phyloP scores from a whole-genome alignment of 495 filamentous ascomycete genomes.

The Chlorociboria aeruginascens region DNA sequence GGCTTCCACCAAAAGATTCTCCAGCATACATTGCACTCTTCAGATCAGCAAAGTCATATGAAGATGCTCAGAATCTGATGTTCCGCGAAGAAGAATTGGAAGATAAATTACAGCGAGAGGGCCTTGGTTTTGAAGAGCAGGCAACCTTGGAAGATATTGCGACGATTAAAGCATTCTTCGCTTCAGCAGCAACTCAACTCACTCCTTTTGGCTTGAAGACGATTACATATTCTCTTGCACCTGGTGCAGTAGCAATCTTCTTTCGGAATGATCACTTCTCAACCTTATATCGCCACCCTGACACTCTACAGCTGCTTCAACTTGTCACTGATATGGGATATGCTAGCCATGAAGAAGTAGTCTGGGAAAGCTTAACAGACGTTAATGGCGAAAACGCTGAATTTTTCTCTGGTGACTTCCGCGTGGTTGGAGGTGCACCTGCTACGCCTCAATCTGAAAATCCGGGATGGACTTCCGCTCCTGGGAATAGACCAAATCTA shows the following conservation, averaged over 20 bases:
- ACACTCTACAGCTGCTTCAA: constrained; percentile 56
- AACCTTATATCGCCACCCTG: constrained; percentile 74
- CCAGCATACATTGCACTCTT: constrained; percentile 51
- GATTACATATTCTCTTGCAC: constrained; percentile 48
- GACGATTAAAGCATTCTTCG: constrained; percentile 70
- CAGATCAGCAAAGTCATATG: constrained; percentile 67
- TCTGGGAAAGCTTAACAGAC: constrained; percentile 90
- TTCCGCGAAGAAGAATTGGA: constrained; percentile 84
- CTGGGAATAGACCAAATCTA: constrained; percentile 22
- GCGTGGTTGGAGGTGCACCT: constrained; percentile 52
- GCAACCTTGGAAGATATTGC: constrained; percentile 65
- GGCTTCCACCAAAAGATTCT: constrained; percentile 60
- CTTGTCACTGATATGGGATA: constrained; percentile 91
- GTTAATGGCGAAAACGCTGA: constrained; percentile 73
- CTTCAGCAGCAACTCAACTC: constrained; percentile 70
- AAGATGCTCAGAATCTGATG: constrained; percentile 78
- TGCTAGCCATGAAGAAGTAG: constrained; percentile 75
- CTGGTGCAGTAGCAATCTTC: constrained; percentile 72
- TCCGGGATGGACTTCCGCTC: constrained; percentile 39
- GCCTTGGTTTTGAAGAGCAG: constrained; percentile 53
- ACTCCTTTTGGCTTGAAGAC: constrained; percentile 68
- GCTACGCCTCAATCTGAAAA: constrained; percentile 5
- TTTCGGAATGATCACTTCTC: constrained; percentile 97
- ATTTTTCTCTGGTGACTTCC: constrained; percentile 85
- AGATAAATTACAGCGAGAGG: constrained; percentile 48